Base-by-base conservation (phyloP, 805 yeast genomes). In the Ogataea paradorogensis region DNA sequence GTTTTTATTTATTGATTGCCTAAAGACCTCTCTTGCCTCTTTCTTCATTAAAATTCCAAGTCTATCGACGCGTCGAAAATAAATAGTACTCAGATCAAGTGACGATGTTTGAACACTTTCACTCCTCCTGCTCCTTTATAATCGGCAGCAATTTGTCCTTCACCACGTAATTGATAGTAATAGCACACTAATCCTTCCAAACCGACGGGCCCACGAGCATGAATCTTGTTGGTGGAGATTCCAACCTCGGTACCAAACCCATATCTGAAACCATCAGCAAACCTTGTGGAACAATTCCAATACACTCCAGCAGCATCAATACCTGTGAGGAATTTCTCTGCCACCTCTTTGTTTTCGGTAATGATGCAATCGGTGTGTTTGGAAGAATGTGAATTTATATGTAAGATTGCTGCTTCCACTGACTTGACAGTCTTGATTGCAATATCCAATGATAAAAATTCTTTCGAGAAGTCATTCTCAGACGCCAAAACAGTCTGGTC, bases 191-290 rank as follows among this genome's bases (percentile, higher is more conserved):
- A 72, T 1, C 99, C 99, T 59, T 93, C 99, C 23, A 93, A 72
- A 2, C 99, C 99, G 24, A 93, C 98, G 11, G 99, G 99, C 2
- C 99, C 99, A 56, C 99, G 76, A 8, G 99, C 96, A 61, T 93
- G 99, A 47, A 93, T 88, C 63, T 93, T 93, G 59, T 91, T 90
- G 31, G 99, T 93, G 34, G 95, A 84, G 44, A 93, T 91, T 25
- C 99, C 99, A 13, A 93, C 99, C 63, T 93, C 99, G 5, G 99
- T 84, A 38, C 99, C 99, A 60, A 95, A 93, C 0, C 99, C 99
- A 58, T 91, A 93, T 61, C 99, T 77, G 73, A 87, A 93, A 3
- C 99, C 99, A 63, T 93, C 99, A 6, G 99, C 98, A 67, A 93
- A 93, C 58, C 99, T 73, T 7, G 98, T 88, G 15, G 96, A 85